phyloP scores from a whole-genome alignment of 108 stramenopile genomes.

The Thalassiosira profunda region DNA sequence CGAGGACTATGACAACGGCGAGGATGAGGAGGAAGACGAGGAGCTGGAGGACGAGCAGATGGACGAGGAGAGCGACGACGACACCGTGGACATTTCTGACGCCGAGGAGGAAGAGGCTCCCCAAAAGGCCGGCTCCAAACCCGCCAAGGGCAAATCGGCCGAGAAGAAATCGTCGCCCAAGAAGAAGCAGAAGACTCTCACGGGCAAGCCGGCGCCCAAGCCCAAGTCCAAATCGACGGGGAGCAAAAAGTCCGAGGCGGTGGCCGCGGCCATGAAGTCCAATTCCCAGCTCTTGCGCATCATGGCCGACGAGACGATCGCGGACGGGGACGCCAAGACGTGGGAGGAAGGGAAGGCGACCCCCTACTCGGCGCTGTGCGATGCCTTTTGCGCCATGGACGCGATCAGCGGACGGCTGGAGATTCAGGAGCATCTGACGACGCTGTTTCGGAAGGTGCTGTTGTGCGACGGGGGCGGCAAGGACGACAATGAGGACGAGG shows the following conservation, averaged over 20 bases:
- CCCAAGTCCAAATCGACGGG: constrained; percentile 31
- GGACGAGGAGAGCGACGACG: neutral
- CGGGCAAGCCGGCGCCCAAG: constrained; percentile 15
- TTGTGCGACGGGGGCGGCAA: constrained; percentile 38
- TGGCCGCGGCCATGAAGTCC: constrained; percentile 47
- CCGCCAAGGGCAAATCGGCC: neutral
- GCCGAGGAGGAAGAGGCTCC: constrained; percentile 4
- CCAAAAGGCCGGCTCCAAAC: neutral
- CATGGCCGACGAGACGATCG: constrained; percentile 16
- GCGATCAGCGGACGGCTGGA: constrained; percentile 81
- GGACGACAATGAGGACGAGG: neutral
- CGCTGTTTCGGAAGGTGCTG: constrained; percentile 69
- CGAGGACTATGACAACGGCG: constrained; percentile 28
- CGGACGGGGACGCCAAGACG: neutral
- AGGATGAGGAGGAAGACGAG: constrained; percentile 24
- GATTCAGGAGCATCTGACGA: constrained; percentile 86
- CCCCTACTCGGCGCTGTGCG: constrained; percentile 74
- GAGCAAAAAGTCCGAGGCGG: constrained; percentile 49
- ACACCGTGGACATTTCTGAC: neutral
- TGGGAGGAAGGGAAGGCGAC: constrained; percentile 13
- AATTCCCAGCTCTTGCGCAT: constrained; percentile 24
- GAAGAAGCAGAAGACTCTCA: constrained; percentile 33
- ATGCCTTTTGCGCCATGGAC: constrained; percentile 82
- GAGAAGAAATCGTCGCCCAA: neutral
- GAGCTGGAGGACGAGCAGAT: constrained; percentile 31